Percentiles rank a stretch among this genome's conserved stretches.
Evolutionary conservation across 169 alveolate species (phyloP).

Genomic region (Plasmodium fragile): DNA sequence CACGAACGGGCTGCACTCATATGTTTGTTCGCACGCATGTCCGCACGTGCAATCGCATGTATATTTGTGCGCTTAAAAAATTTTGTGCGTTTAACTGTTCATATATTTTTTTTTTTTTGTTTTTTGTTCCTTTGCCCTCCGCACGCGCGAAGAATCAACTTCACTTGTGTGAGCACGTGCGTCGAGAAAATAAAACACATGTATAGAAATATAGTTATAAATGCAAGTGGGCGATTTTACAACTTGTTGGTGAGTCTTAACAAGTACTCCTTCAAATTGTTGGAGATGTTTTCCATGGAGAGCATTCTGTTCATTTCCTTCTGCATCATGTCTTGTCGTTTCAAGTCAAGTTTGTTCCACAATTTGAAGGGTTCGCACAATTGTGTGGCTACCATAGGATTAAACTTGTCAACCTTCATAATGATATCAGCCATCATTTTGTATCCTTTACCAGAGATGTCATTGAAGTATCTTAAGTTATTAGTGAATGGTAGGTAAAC

Average conservation of each 20-base stretch:
- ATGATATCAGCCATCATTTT: slow-evolving; percentile 87
- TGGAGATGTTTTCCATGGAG: slow-evolving; percentile 79
- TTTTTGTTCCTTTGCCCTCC: not conserved
- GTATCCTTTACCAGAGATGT: slow-evolving; percentile 87
- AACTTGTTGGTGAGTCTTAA: slow-evolving; percentile 75
- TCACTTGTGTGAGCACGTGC: not conserved
- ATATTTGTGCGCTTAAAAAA: not conserved
- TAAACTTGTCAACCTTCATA: slow-evolving; percentile 83
- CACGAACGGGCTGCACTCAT: not conserved
- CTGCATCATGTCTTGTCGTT: slow-evolving; percentile 80
- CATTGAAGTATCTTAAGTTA: slow-evolving; percentile 84
- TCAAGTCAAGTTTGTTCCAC: slow-evolving; percentile 81
- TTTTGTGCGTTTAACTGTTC: not conserved
- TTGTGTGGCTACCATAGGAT: slow-evolving; percentile 87
- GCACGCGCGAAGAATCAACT: not conserved
- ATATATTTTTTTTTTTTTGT: no score
- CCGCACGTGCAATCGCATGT: not conserved
- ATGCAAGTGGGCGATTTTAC: not conserved
- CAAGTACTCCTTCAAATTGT: slow-evolving; percentile 81
- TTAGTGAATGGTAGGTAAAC: slow-evolving; percentile 86
- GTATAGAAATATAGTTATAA: not conserved
- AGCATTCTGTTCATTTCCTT: slow-evolving; percentile 79
- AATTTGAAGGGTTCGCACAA: slow-evolving; percentile 78
- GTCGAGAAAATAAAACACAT: not conserved
- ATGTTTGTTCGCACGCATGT: not conserved